Evolutionary conservation across 2,329 filamentous ascomycete species (phyloP), one percentile per base, ranked within the genome.

Genomic region (Acrocalymma vagum): DNA sequence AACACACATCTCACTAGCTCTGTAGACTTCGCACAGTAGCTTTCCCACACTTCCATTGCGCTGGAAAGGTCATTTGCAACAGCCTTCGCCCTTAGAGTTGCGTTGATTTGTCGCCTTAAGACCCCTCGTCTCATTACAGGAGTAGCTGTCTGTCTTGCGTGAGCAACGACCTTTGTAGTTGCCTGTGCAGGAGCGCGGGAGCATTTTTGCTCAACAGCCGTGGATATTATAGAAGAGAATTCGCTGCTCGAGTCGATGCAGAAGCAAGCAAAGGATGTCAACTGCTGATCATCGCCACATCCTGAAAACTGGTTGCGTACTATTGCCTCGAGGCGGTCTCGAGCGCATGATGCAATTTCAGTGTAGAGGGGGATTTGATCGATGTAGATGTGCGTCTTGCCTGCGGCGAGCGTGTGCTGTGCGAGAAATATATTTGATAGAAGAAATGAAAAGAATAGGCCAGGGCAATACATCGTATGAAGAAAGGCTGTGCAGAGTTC

Each of bases 191-290:
- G 14, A 8, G 11, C 6, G 11, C 13, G 28, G 7, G 28, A 29
- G n/a, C 28, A 29, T 29, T 29, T 13, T 29, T 29, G 28, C 28
- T 6, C 28, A 2, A 29, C 28, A 17, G 28, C 28, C 15, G 28
- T 29, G 10, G 28, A 29, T 14, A 29, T 29, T 8, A 29, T 29
- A 11, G 28, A 29, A 11, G 28, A 29, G n/a, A n/a, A n/a, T n/a
- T n/a, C n/a, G n/a, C n/a, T n/a, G n/a, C n/a, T n/a, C n/a, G n/a
- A 29, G 4, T 44, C 29, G n/a, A 44, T 29, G 34, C 55, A 58
- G 32, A 58, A 58, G 32, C 55, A 58, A 7, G 39, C 45, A 28
- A 58, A 56, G 30, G 40, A 50, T 4, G 55, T 58, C 15, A 56
- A 33, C 24, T 51, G 42, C 21, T 27, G 36, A 11, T 48, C 29